Evolutionary conservation across 495 filamentous ascomycete species (phyloP).

Genomic region (Rostrohypoxylon terebratum): DNA sequence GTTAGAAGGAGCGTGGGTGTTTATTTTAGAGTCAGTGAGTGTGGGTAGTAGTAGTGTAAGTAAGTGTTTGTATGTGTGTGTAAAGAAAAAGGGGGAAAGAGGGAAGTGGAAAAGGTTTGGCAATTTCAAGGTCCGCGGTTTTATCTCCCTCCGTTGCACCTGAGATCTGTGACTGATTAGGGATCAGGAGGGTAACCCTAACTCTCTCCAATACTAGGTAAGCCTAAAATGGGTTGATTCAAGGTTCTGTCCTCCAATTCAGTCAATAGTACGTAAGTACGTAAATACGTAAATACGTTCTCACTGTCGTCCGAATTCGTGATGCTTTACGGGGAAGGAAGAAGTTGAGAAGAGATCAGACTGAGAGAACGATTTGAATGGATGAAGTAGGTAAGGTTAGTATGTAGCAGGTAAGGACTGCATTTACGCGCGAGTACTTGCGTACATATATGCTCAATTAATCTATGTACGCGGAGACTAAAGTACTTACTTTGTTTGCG

Average conservation of each 20-base stretch:
- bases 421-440: neutral
- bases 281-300: neutral
- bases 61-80: no score
- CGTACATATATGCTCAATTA: neutral
- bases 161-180: slow-evolving; percentile 14
- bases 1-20: slow-evolving; percentile 30
- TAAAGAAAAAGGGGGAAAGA: neutral
- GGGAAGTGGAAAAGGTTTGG: slow-evolving; percentile 21
- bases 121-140: slow-evolving; percentile 27
- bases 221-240: slow-evolving; percentile 24
- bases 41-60: no score
- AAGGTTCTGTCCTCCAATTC: neutral
- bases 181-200: slow-evolving; percentile 2
- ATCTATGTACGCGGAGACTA: neutral
- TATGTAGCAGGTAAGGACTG: no score
- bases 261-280: no score
- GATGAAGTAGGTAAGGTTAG: neutral
- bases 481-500: neutral
- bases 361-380: neutral
- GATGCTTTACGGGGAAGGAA: neutral
- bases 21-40: neutral
- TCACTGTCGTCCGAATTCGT: neutral
- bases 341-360: neutral
- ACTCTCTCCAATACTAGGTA: no score
- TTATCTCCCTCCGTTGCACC: slow-evolving; percentile 28